phyloP scores from a whole-genome alignment of 2,329 filamentous ascomycete species.

The Arthrocladium fulminans region DNA sequence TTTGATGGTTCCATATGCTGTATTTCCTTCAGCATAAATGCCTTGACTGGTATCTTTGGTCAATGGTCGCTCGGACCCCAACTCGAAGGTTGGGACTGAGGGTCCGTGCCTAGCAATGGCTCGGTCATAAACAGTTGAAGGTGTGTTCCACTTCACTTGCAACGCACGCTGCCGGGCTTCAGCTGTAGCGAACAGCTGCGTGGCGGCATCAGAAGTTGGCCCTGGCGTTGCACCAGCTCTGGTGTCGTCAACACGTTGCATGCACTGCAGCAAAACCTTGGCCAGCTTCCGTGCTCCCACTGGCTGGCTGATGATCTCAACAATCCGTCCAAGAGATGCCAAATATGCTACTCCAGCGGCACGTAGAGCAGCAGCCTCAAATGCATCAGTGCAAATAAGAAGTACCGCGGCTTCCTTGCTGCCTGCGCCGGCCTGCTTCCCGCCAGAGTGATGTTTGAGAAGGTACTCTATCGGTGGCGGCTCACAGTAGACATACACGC shows the following conservation, averaged over 20 bases:
- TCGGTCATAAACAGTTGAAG: slow-evolving; percentile 1
- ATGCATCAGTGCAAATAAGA: slow-evolving; percentile 30
- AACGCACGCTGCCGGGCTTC: slow-evolving; percentile 1
- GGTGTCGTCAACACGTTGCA: slow-evolving; percentile 15
- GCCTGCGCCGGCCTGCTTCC: slow-evolving; percentile 14
- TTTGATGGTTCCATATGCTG: slow-evolving; percentile 1
- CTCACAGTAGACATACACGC: slow-evolving; percentile 21
- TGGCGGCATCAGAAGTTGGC: neutral
- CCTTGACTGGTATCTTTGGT: neutral
- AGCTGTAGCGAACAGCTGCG: neutral
- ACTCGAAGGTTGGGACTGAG: neutral
- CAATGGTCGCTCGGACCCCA: slow-evolving; percentile 9
- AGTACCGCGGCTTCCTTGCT: slow-evolving; percentile 26
- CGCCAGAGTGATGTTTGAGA: slow-evolving; percentile 27
- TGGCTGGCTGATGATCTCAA: slow-evolving; percentile 33
- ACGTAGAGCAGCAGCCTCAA: slow-evolving; percentile 27
- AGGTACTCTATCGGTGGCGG: slow-evolving; percentile 29
- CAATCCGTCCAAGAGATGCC: slow-evolving; percentile 16
- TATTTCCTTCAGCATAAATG: neutral
- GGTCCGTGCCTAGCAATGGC: neutral
- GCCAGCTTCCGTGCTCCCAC: slow-evolving; percentile 36
- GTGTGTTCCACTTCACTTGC: neutral
- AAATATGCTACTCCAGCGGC: slow-evolving; percentile 2
- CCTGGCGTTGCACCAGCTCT: neutral
- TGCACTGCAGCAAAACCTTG: slow-evolving; percentile 25